These are phyloP conservation scores for Pulveroboletus sp. DNA, from an alignment of 768 basidiomycete genomes.

Conservation along the genomic window DNA sequence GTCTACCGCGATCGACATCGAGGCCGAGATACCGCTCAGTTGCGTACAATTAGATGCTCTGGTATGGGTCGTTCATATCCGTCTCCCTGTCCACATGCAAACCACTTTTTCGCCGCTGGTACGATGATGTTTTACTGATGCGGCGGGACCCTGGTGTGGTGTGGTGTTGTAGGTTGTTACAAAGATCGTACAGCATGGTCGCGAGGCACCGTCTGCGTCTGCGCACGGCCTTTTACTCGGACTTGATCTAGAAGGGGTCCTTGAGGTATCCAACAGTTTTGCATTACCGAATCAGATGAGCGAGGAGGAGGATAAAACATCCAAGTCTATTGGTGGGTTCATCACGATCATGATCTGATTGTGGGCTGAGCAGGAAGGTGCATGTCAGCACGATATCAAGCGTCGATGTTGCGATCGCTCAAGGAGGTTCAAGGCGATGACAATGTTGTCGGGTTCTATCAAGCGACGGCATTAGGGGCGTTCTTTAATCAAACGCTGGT, in stretches of 20 bases:
- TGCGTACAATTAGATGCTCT: constrained; percentile 83
- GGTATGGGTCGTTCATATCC: constrained; percentile 46
- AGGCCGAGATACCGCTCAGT: constrained; percentile 81
- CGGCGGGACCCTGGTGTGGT: neutral
- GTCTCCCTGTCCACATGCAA: neutral
- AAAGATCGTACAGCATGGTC: constrained; percentile 91
- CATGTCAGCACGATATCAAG: constrained; percentile 70
- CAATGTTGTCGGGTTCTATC: constrained; percentile 92
- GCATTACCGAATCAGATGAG: constrained; percentile 69
- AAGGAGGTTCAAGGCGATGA: constrained; percentile 92
- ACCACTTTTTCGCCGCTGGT: neutral
- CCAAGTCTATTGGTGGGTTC: constrained; percentile 67
- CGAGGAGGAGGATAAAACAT: constrained; percentile 82
- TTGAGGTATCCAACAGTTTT: constrained; percentile 92
- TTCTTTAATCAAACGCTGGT: constrained; percentile 81
- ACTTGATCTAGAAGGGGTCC: constrained; percentile 85
- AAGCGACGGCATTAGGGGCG: constrained; percentile 81
- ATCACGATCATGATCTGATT: constrained; percentile 4
- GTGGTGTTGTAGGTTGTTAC: constrained; percentile 66
- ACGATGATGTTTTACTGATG: constrained; percentile 14
- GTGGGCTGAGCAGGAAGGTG: constrained; percentile 2
- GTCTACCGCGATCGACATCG: constrained; percentile 91
- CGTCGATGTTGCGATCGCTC: constrained; percentile 80
- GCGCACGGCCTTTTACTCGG: constrained; percentile 87
- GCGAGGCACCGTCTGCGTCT: constrained; percentile 69